phyloP scores from a whole-genome alignment of 1,139 yeast species.

The Blastobotrys malaysiensis region DNA sequence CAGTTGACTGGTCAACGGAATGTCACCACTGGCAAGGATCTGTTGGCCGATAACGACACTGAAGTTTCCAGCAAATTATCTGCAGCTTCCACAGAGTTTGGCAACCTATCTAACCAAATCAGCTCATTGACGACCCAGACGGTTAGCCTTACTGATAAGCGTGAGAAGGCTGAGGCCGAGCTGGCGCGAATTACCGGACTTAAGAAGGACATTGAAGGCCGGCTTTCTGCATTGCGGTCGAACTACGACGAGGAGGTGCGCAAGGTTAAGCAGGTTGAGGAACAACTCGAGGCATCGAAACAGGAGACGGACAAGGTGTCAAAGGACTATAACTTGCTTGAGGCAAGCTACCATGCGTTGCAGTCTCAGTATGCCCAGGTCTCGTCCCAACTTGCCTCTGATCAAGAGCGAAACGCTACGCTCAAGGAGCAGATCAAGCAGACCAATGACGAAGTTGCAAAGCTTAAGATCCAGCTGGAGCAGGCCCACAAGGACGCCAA shows the following conservation, averaged over 20 bases:
- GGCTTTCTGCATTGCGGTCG: constrained; percentile 58
- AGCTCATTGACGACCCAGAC: constrained; percentile 75
- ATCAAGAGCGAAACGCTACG: constrained; percentile 59
- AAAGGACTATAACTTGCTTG: constrained; percentile 72
- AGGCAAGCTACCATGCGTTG: constrained; percentile 72
- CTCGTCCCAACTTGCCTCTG: constrained; percentile 54
- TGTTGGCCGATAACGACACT: constrained; percentile 48
- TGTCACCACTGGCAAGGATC: constrained; percentile 38
- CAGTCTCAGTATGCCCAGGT: constrained; percentile 61
- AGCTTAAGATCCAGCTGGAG: constrained; percentile 52
- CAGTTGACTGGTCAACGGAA: constrained; percentile 7
- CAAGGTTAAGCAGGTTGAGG: constrained; percentile 61
- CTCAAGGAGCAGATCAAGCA: constrained; percentile 61
- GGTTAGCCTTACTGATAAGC: constrained; percentile 60
- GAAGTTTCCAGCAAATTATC: constrained; percentile 64
- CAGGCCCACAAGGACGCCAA: constrained; percentile 48
- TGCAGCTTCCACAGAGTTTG: constrained; percentile 77
- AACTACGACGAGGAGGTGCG: constrained; percentile 72
- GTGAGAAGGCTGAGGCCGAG: constrained; percentile 71
- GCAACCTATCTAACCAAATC: constrained; percentile 80
- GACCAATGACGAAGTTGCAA: constrained; percentile 61
- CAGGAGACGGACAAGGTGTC: constrained; percentile 68
- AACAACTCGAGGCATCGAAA: constrained; percentile 50
- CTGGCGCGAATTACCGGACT: constrained; percentile 56
- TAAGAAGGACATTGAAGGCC: constrained; percentile 66